These are phyloP conservation scores for Nakataea oryzae DNA, from an alignment of 2,329 filamentous ascomycete genomes.

Conservation along the genomic window DNA sequence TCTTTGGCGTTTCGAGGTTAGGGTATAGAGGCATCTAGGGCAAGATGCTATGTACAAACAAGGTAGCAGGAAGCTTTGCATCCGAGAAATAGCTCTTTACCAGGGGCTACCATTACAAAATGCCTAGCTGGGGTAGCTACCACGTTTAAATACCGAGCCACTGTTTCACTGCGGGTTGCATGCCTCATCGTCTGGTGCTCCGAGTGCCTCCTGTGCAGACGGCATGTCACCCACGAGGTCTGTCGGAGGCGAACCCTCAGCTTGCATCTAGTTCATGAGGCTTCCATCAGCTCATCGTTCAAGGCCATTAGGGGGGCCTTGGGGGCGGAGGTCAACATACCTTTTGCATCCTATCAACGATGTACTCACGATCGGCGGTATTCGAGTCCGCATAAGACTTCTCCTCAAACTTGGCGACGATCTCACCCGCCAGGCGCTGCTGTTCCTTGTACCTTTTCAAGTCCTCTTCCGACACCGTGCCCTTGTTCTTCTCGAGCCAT, in stretches of 20 bases:
- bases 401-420: conserved; percentile 81
- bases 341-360: conserved; percentile 97
- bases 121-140: not conserved
- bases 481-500: conserved; percentile 75
- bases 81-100: too few species aligned
- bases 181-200: conserved; percentile 43
- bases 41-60: not conserved
- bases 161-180: conserved; percentile 46
- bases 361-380: conserved; percentile 73
- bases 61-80: not conserved
- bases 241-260: conserved; percentile 76
- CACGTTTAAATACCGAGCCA: not conserved
- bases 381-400: conserved; percentile 74
- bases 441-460: conserved; percentile 74
- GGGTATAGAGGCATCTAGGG: not conserved
- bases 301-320: not conserved
- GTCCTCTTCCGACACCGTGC: conserved; percentile 57
- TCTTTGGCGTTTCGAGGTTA: not conserved
- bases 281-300: not conserved
- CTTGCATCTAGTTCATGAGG: conserved; percentile 70
- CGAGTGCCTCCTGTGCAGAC: conserved; percentile 64
- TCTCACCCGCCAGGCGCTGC: conserved; percentile 68
- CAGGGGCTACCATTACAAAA: too few species aligned
- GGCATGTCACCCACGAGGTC: conserved; percentile 88
- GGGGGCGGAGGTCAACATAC: conserved; percentile 34